phyloP scores from a whole-genome alignment of 2,329 filamentous ascomycete genomes.

The Stromatinia cepivora region DNA sequence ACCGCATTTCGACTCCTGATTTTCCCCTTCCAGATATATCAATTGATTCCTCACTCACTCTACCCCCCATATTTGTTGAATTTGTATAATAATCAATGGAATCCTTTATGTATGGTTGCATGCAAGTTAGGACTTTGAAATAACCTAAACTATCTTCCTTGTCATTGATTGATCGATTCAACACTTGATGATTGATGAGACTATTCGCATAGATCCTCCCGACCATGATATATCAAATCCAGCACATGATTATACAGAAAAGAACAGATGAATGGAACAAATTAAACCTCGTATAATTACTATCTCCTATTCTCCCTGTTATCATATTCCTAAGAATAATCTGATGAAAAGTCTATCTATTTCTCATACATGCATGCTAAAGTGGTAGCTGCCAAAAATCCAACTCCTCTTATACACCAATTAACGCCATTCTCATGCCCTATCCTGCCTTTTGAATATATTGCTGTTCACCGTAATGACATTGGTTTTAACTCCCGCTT shows the following conservation, averaged over 20 bases:
- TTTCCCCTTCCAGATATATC: too few relatives aligned
- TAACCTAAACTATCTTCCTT: too few relatives aligned
- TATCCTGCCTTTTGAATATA: constrained; percentile 23
- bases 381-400: neutral
- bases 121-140: too few relatives aligned
- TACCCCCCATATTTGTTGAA: too few relatives aligned
- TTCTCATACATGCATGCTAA: constrained; percentile 3
- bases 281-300: neutral
- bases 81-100: too few relatives aligned
- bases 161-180: too few relatives aligned
- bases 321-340: neutral
- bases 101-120: too few relatives aligned
- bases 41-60: too few relatives aligned
- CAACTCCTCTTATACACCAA: constrained; percentile 18
- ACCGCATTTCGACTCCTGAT: too few relatives aligned
- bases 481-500: constrained; percentile 19
- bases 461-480: neutral
- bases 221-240: neutral
- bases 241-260: neutral
- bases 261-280: neutral
- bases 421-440: constrained; percentile 17
- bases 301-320: neutral
- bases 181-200: too few relatives aligned
- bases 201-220: too few relatives aligned
- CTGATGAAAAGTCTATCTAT: constrained; percentile 7